Base-by-base conservation (phyloP, 192 early-diverging fungal species). In the Backusella tuberculispora region DNA sequence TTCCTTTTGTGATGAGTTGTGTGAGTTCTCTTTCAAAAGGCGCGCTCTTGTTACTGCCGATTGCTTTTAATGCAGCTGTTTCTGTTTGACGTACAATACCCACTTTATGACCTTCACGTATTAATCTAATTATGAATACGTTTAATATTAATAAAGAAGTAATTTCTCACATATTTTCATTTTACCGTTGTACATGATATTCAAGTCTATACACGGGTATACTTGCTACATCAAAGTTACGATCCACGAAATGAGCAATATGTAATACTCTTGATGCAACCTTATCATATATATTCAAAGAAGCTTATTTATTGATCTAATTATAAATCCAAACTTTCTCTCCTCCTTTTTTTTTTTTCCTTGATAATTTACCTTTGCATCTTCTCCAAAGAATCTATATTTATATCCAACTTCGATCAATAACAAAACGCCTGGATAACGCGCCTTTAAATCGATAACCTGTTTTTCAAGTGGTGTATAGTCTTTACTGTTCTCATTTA, bases 371-470 rank as follows among this genome's bases (percentile, higher is more conserved):
- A 88, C 88, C 87, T 87, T 84, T 3, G 96, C 95, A 80, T 97
- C 96, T 34, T 95, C 90, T 45, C 88, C 94, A 87, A 98, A 98
- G 69, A 98, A 96, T 13, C 93, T 85, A 81, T 85, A 98, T 82
- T 95, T 95, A 87, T 98, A 96, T n/a, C 96, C 96, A 12, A 98
- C 96, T 77, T 98, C 96, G 5, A 98, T 89, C 0, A 90, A 88
- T 44, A 98, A 85, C 17, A 98, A 69, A 37, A 87, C 85, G 74
- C 90, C 91, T 1, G 93, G 91, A 78, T 96, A 78, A 63, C 86
- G 72, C 15, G 79, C 76, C 76, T 94, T 95, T 38, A 95, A 83
- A 12, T 93, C 91, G 19, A 94, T 79, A 66, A 90, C 92, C 74
- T 98, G 96, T 24, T 83, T 69, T 77, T 98, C 96, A 26, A 98